Percentiles rank a stretch among this genome's conserved stretches.
phyloP scores from a whole-genome alignment of 495 filamentous ascomycete genomes.

The Wilcoxina mikolae region DNA sequence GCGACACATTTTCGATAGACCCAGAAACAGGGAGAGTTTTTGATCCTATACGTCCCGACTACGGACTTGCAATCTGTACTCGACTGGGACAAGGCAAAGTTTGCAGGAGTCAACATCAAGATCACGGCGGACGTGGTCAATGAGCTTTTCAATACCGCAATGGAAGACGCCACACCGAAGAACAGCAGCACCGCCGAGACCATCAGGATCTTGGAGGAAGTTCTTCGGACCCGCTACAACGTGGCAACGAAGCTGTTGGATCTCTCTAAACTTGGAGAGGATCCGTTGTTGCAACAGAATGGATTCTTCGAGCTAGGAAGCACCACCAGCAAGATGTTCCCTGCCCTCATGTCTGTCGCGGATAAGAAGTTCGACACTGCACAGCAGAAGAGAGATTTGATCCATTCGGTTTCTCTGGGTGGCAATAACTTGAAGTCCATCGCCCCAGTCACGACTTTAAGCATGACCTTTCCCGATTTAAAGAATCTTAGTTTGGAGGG shows the following conservation, averaged over 20 bases:
- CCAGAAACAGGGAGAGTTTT: slow-evolving; percentile 20
- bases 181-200: slow-evolving; percentile 8
- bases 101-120: slow-evolving; percentile 20
- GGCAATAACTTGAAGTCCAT: slow-evolving; percentile 61
- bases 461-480: slow-evolving; percentile 61
- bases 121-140: slow-evolving; percentile 10
- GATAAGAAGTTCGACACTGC: slow-evolving; percentile 51
- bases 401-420: slow-evolving; percentile 62
- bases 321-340: slow-evolving; percentile 76
- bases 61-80: slow-evolving; percentile 12
- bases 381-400: slow-evolving; percentile 51
- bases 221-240: slow-evolving; percentile 64
- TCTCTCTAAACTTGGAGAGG: slow-evolving; percentile 56
- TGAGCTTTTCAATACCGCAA: not conserved
- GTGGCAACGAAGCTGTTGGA: slow-evolving; percentile 55
- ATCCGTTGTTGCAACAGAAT: slow-evolving; percentile 50
- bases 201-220: slow-evolving; percentile 21
- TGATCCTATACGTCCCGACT: slow-evolving; percentile 20
- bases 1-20: slow-evolving; percentile 22
- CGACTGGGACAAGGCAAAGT: slow-evolving; percentile 24
- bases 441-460: slow-evolving; percentile 51
- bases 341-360: slow-evolving; percentile 69
- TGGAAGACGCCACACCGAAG: slow-evolving; percentile 11
- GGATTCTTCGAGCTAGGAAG: slow-evolving; percentile 58
- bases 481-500: slow-evolving; percentile 44